phyloP scores from a whole-genome alignment of 768 basidiomycete genomes.

The Clavulina sp. region DNA sequence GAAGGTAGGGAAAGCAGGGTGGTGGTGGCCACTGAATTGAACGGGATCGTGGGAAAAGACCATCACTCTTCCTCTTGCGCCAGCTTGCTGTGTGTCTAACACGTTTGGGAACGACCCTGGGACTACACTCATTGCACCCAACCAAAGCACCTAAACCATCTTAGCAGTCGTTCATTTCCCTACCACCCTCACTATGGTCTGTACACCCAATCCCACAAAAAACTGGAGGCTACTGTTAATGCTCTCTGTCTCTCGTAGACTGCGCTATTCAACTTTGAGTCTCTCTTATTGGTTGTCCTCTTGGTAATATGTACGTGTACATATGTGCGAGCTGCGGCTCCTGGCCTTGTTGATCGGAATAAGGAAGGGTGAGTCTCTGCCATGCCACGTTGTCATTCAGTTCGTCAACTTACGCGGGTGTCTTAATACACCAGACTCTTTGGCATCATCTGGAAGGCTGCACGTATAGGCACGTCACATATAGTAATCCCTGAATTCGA shows the following conservation, averaged over 20 bases:
- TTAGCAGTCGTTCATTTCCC: too few relatives aligned
- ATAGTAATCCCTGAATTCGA: not conserved
- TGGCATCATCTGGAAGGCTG: not conserved
- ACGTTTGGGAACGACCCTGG: too few relatives aligned
- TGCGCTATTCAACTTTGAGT: constrained; percentile 95
- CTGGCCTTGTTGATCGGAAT: constrained; percentile 80
- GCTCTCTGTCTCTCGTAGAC: constrained; percentile 50
- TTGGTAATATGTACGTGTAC: constrained; percentile 94
- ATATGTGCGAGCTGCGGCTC: constrained; percentile 79
- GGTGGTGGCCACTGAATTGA: too few relatives aligned
- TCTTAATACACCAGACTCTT: not conserved
- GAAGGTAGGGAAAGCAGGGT: too few relatives aligned
- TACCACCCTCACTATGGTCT: too few relatives aligned
- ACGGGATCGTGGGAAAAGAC: too few relatives aligned
- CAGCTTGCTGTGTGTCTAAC: too few relatives aligned
- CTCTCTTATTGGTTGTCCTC: constrained; percentile 80
- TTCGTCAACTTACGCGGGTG: too few relatives aligned
- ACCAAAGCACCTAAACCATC: too few relatives aligned
- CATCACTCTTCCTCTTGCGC: too few relatives aligned
- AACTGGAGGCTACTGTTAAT: not conserved
- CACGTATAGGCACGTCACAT: not conserved
- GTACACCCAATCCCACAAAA: too few relatives aligned
- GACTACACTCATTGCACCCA: too few relatives aligned
- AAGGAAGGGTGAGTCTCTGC: constrained; percentile 59
- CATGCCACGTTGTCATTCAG: not conserved